Base-by-base conservation (phyloP, 2,329 filamentous ascomycete genomes). In the Samsoniella hepiali region DNA sequence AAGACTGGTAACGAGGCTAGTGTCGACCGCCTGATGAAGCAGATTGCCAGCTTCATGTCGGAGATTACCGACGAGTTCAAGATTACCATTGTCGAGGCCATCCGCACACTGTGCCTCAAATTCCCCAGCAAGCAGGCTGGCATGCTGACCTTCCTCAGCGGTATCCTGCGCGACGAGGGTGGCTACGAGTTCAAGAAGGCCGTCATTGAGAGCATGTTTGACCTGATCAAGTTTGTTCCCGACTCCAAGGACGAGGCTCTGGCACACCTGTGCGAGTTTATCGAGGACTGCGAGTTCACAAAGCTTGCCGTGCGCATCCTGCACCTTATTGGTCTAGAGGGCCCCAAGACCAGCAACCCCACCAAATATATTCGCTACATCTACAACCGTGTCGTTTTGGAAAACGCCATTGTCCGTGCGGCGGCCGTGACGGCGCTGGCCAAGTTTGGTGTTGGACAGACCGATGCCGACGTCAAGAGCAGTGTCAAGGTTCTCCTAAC, bases 11-110 rank as follows among this genome's bases (percentile, higher is more conserved):
- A 98, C 73, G 95, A 99, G 79, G 91, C 91, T 45, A 97, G 93
- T 69, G 95, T 99, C 51, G 95, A 99, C 75, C 88, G 95, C 61
- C 80, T 99, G 69, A 97, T 99, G 93, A 97, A 97, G 84, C 93
- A 98, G 76, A 98, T 99, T 67, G 93, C 92, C 31, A 90, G 91
- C 45, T 97, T 99, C 81, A 98, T 99, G 95, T 91, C 93, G 5
- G 95, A 98, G 77, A 98, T 98, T 69, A 97, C 94, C 7, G 95
- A 99, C 73, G 95, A 99, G 77, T 99, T 99, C 84, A 99, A 98
- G 83, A 97, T 99, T 69, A 99, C 95, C n/a, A 97, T 99, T 72
- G 94, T 99, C 50, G 95, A 99, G 77, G 95, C 95, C 49, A 97
- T 99, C 73, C 90, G 95, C 65, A 98, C 95, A 3, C 81, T 99